phyloP scores from a whole-genome alignment of 352 stramenopile species.

The Globisporangium abappressorium region DNA sequence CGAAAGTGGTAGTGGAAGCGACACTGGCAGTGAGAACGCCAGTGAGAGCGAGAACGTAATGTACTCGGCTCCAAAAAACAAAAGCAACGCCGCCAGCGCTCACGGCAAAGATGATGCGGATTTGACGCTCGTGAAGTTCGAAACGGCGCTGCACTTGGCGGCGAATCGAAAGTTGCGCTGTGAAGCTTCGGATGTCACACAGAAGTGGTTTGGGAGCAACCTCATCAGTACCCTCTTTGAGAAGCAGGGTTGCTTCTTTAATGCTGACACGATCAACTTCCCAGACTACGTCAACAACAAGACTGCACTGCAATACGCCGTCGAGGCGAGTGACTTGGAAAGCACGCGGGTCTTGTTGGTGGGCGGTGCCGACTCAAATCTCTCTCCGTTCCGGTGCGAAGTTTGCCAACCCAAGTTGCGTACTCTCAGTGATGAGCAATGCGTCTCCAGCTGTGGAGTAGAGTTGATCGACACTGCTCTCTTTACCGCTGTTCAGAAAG shows the following conservation, averaged over 20 bases:
- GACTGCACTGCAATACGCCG: slow-evolving; percentile 57
- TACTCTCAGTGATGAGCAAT: slow-evolving; percentile 18
- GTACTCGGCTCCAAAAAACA: background rate
- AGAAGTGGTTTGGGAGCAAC: slow-evolving; percentile 54
- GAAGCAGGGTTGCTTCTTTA: slow-evolving; percentile 34
- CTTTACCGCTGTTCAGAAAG: slow-evolving; percentile 37
- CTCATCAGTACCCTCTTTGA: slow-evolving; percentile 46
- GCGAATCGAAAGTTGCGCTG: slow-evolving; percentile 39
- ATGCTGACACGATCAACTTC: slow-evolving; percentile 42
- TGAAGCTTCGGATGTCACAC: slow-evolving; percentile 24
- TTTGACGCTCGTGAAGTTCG: slow-evolving; percentile 38
- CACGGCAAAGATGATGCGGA: background rate
- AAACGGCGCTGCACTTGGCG: slow-evolving; percentile 52
- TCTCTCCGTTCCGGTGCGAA: slow-evolving; percentile 45
- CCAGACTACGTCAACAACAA: slow-evolving; percentile 43
- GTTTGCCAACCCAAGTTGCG: slow-evolving; percentile 23
- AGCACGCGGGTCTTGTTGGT: slow-evolving; percentile 36
- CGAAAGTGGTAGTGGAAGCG: slow-evolving; percentile 12
- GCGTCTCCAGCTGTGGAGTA: slow-evolving; percentile 31
- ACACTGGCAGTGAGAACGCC: background rate
- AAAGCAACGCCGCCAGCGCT: background rate
- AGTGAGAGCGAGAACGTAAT: slow-evolving; percentile 5
- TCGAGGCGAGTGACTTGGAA: slow-evolving; percentile 39
- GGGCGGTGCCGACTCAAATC: slow-evolving; percentile 43
- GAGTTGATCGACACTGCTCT: slow-evolving; percentile 45